Evolutionary conservation across 129 eudicot species (phyloP).

Genomic region (Flaveria robusta): DNA sequence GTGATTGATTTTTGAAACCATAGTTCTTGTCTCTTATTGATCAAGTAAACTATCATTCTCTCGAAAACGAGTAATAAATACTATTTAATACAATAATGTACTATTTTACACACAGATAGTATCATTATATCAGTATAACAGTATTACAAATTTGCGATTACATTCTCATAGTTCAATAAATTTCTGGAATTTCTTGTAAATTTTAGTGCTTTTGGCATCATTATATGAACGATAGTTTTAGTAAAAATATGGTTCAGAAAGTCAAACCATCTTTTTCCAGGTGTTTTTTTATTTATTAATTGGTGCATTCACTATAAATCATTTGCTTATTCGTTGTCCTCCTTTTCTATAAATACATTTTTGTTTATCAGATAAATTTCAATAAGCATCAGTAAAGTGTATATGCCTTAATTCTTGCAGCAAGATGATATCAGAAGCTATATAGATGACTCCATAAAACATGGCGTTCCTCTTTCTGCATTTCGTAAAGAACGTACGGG

Average conservation of each 20-base stretch:
- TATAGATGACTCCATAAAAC: constrained; percentile 84
- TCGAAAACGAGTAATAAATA: not conserved
- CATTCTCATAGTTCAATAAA: not conserved
- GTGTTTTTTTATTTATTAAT: not conserved
- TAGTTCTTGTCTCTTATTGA: not conserved
- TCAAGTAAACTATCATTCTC: constrained; percentile 15
- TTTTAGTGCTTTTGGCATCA: not conserved
- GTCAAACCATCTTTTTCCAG: not conserved
- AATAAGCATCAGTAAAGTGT: constrained; percentile 10
- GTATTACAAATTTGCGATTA: not conserved
- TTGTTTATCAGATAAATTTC: not conserved
- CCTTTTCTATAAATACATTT: not conserved
- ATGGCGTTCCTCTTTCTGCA: constrained; percentile 76
- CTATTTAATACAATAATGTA: not conserved
- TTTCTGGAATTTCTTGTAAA: not conserved
- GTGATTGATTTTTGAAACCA: constrained; percentile 9
- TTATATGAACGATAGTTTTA: not conserved
- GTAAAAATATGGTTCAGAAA: not conserved
- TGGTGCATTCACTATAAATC: not conserved
- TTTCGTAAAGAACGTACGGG: constrained; percentile 95
- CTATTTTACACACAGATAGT: not conserved
- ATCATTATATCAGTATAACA: not conserved
- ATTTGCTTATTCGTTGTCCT: not conserved
- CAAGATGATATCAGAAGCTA: constrained; percentile 95
- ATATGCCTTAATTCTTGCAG: constrained; percentile 49